Evolutionary conservation across 2,329 filamentous ascomycete species (phyloP), one percentile per base, ranked within the genome.

Genomic region (Tolypocladium ophioglossoides): DNA sequence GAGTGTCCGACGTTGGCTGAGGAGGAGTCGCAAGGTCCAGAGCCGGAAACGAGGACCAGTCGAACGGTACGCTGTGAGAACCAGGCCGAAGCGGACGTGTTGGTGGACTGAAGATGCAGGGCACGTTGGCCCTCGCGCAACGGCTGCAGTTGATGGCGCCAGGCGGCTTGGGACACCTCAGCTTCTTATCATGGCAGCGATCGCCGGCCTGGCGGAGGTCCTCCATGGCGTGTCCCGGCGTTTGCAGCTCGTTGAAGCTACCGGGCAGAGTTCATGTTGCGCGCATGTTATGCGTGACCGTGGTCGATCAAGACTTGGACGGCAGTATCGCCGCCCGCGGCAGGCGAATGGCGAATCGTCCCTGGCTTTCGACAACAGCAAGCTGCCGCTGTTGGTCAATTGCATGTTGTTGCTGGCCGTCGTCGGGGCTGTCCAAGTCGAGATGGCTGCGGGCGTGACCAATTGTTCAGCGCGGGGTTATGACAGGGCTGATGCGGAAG

Each of bases 151-250:
- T 60, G 7, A 62, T 54, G 32, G 66, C 66, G 0, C 69, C 69
- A 0, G 65, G 55, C 32, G 68, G 64, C 52, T 74, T 74, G 6
- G 71, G 70, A 51, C 75, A 78, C 61, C 69, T 68, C 14, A 77
- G 64, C 60, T 78, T 77, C 40, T 78, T 75, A 20, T 68, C 66
- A 56, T 77, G 74, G 41, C 75, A 78, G 41, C 75, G 64, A 60
- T 74, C 72, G 56, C 72, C 75, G 16, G 71, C 70, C 34, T 66
- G 62, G 18, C 70, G 63, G 34, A 52, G 51, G 32, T 48, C 32
- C 12, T 52, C 40, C 51, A 48, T 52, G 40, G 20, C n/a, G 16
- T 30, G 14, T 22, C 2, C 24, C 30, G 16, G 24, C 12, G 12
- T 12, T 27, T 3, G n/a, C 11, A 1, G 24, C 24, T 30, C 16